Percentiles rank a stretch among this genome's conserved stretches.
phyloP scores from a whole-genome alignment of 2,329 filamentous ascomycete species.

The Plenodomus biglobosus region DNA sequence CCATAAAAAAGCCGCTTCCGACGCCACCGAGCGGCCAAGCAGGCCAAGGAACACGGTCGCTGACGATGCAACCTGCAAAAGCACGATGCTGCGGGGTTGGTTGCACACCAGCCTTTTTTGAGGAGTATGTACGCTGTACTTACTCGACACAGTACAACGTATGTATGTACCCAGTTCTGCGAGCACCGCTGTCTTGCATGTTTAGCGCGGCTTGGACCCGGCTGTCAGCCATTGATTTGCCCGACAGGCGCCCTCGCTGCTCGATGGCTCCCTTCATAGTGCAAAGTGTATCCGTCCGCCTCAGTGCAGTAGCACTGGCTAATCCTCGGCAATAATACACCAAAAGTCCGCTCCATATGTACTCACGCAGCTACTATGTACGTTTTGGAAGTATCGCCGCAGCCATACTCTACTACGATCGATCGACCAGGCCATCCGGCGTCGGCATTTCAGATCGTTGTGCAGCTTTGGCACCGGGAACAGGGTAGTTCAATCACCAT shows the following conservation, averaged over 20 bases:
- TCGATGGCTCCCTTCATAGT: neutral
- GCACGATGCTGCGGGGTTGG: slow-evolving; percentile 30
- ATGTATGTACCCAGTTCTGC: slow-evolving; percentile 2
- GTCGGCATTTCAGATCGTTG: neutral
- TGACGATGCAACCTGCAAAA: slow-evolving; percentile 13
- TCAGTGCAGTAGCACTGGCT: slow-evolving; percentile 8
- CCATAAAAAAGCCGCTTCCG: slow-evolving; percentile 29
- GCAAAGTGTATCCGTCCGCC: neutral
- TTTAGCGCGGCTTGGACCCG: neutral
- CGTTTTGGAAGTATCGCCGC: neutral
- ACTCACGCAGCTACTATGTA: no score
- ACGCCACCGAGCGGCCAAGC: slow-evolving; percentile 19
- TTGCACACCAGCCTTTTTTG: slow-evolving; percentile 23
- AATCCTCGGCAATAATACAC: slow-evolving; percentile 21
- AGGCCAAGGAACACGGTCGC: slow-evolving; percentile 2
- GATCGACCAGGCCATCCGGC: neutral
- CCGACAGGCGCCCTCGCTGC: slow-evolving; percentile 7
- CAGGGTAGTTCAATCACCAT: slow-evolving; percentile 9
- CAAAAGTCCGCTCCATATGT: no score
- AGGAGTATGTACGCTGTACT: slow-evolving; percentile 14
- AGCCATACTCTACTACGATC: no score
- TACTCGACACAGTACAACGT: no score
- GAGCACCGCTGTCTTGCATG: neutral
- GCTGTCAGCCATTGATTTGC: slow-evolving; percentile 6
- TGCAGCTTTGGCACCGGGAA: slow-evolving; percentile 7